Percentiles rank a stretch among this genome's conserved stretches.
These are phyloP conservation scores for Prunus padus DNA, from an alignment of 306 rosid genomes.

Conservation along the genomic window DNA sequence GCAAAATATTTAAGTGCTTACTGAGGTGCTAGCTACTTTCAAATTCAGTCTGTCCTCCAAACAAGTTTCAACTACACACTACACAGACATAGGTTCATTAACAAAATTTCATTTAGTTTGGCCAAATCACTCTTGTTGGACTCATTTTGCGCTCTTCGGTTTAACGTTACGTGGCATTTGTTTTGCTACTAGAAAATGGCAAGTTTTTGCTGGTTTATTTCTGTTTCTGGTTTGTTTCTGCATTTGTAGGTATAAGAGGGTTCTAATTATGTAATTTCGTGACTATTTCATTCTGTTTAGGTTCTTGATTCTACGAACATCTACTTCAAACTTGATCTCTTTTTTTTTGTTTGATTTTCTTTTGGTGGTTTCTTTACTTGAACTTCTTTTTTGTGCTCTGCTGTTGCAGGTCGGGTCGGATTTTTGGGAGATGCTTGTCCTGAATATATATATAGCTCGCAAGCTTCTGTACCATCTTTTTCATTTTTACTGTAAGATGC, in stretches of 20 bases:
- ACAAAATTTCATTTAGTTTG: too few relatives aligned
- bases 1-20: neutral
- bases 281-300: neutral
- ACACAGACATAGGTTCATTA: too few relatives aligned
- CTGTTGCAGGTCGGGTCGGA: neutral
- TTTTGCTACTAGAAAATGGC: neutral
- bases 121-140: too few relatives aligned
- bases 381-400: neutral
- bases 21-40: neutral
- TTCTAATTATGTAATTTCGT: neutral
- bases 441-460: neutral
- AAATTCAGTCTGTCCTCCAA: too few relatives aligned
- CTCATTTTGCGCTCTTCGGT: constrained; percentile 7
- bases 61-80: too few relatives aligned
- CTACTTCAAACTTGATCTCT: neutral
- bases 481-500: neutral
- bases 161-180: neutral
- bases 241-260: neutral
- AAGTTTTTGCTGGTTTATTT: neutral
- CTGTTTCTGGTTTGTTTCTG: neutral
- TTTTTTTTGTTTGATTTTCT: neutral
- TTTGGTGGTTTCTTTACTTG: neutral
- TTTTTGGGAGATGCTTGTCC: neutral
- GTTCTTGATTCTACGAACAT: neutral
- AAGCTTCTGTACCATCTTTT: neutral